Percentiles rank a stretch among this genome's conserved stretches.
These are phyloP conservation scores for Colletotrichum falcatum DNA, from an alignment of 2,329 filamentous ascomycete genomes.

Conservation along the genomic window DNA sequence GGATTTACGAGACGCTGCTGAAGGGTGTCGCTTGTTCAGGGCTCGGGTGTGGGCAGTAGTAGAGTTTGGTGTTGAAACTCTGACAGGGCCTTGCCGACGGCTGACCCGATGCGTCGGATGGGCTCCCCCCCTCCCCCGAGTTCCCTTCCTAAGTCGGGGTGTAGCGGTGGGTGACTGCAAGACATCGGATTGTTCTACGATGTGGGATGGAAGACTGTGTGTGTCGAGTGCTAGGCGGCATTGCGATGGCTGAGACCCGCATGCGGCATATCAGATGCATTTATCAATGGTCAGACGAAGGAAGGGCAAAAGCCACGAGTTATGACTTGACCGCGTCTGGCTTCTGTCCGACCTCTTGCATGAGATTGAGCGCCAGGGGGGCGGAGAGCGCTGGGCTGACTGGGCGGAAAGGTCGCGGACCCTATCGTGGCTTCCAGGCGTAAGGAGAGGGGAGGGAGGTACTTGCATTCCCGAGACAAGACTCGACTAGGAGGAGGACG, in stretches of 20 bases:
- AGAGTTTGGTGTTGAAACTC: conserved; percentile 39
- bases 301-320: background rate
- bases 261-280: conserved; percentile 1
- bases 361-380: background rate
- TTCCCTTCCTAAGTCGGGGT: background rate
- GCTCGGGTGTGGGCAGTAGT: conserved; percentile 20
- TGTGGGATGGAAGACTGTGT: background rate
- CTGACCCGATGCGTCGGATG: conserved; percentile 25
- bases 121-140: background rate
- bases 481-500: conserved; percentile 14
- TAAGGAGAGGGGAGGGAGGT: conserved; percentile 2
- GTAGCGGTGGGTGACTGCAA: conserved; percentile 16
- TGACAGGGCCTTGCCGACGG: conserved; percentile 35
- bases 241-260: conserved; percentile 14
- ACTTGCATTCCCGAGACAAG: conserved; percentile 21
- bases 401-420: conserved; percentile 12
- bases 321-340: conserved; percentile 16
- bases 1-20: conserved; percentile 12
- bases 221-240: background rate
- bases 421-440: conserved; percentile 19
- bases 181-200: conserved; percentile 14
- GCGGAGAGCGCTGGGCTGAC: conserved; percentile 6
- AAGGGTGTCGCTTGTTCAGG: background rate
- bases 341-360: conserved; percentile 22
- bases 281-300: background rate